Conservation (phyloP, 208 protist genomes). For the Leptomonas pyrrhocoris region DNA sequence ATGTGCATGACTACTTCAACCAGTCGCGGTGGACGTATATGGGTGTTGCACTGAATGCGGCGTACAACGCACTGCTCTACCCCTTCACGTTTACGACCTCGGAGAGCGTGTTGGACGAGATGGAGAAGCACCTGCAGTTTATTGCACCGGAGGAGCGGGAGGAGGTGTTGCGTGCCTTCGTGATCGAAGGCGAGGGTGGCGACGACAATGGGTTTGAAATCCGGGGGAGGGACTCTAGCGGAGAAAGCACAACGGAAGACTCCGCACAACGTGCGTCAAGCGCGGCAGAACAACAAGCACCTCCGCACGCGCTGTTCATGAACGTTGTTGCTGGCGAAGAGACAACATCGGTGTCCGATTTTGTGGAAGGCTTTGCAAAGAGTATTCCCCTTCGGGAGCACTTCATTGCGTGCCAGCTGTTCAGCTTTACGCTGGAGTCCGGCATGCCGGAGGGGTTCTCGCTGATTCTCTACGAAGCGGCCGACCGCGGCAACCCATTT, state of each 20-base stretch:
- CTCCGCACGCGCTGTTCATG: neutral
- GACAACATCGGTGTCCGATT: conserved; percentile 37
- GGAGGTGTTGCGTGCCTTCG: neutral
- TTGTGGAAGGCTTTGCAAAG: conserved; percentile 40
- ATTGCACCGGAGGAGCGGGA: neutral
- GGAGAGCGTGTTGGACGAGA: conserved; percentile 45
- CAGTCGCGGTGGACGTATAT: conserved; percentile 36
- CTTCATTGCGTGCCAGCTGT: conserved; percentile 56
- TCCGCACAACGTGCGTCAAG: neutral
- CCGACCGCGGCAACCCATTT: conserved; percentile 44
- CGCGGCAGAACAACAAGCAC: neutral
- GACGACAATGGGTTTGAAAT: neutral
- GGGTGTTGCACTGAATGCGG: conserved; percentile 20
- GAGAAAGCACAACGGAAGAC: neutral
- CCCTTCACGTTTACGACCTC: conserved; percentile 62
- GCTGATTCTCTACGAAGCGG: conserved; percentile 61
- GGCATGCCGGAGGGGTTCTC: conserved; percentile 78
- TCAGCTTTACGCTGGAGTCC: conserved; percentile 52
- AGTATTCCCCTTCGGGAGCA: conserved; percentile 42
- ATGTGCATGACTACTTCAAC: conserved; percentile 62
- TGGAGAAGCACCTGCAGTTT: conserved; percentile 47
- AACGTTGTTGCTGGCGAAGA: neutral
- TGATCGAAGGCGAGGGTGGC: neutral
- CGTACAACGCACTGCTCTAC: conserved; percentile 52
- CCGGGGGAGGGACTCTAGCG: neutral